phyloP scores from a whole-genome alignment of 371 early-diverging fungal species.

The Lichtheimia ramosa region DNA sequence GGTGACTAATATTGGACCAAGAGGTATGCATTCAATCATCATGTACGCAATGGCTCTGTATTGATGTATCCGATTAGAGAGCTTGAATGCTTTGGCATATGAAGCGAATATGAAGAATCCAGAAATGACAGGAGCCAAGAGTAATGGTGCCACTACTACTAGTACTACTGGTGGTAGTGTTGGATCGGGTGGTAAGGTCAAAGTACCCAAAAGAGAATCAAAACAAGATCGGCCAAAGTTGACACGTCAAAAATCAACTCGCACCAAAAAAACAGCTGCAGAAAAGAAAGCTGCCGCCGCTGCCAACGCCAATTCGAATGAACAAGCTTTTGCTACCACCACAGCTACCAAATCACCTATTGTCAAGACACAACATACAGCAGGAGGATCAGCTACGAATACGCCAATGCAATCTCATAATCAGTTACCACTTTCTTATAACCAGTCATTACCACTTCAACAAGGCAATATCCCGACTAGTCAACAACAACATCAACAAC shows the following conservation, averaged over 20 bases:
- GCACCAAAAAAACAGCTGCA: conserved; percentile 8
- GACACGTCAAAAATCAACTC: conserved; percentile 10
- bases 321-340: neutral
- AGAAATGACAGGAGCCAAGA: neutral
- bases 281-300: conserved; percentile 4
- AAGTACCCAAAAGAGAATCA: conserved; percentile 6
- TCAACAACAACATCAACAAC: conserved; percentile 3
- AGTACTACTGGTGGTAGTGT: neutral
- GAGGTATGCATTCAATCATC: conserved; percentile 1
- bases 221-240: conserved; percentile 13
- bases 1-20: neutral
- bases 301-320: neutral
- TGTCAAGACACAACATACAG: conserved; percentile 11
- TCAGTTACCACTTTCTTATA: neutral
- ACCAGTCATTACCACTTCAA: too few species aligned
- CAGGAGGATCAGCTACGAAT: conserved; percentile 1
- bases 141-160: neutral
- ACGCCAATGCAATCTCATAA: conserved; percentile 7
- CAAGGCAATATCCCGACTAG: neutral
- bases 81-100: conserved; percentile 2
- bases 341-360: conserved; percentile 9
- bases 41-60: neutral
- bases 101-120: conserved; percentile 2
- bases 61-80: neutral
- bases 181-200: conserved; percentile 8